phyloP scores from a whole-genome alignment of 2,329 filamentous ascomycete genomes.

The Diaporthe nobilis region DNA sequence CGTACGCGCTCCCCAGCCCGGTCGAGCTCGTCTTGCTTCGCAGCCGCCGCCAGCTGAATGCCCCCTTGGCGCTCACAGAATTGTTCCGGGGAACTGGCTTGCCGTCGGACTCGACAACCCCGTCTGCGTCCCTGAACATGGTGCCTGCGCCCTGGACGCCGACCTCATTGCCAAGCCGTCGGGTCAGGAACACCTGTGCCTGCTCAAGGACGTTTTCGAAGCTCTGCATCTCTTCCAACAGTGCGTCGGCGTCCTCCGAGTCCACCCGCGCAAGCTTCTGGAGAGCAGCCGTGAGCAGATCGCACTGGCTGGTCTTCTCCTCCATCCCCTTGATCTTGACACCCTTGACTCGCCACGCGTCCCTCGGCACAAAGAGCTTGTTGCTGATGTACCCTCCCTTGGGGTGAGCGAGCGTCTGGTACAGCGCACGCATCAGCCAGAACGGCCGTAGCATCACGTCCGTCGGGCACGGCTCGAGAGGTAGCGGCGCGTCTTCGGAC shows the following conservation, averaged over 20 bases:
- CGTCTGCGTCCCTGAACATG: conserved; percentile 79
- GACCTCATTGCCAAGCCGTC: conserved; percentile 94
- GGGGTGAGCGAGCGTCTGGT: conserved; percentile 92
- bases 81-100: conserved; percentile 64
- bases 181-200: conserved; percentile 80
- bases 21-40: conserved; percentile 88
- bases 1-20: conserved; percentile 67
- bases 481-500: conserved; percentile 73
- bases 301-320: conserved; percentile 93
- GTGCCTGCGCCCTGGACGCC: conserved; percentile 81
- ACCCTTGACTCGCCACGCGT: conserved; percentile 94
- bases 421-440: conserved; percentile 96
- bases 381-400: conserved; percentile 93
- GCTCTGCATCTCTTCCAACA: conserved; percentile 93
- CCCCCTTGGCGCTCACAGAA: conserved; percentile 81
- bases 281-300: conserved; percentile 89
- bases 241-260: conserved; percentile 89
- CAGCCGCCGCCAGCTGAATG: conserved; percentile 91
- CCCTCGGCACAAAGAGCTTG: conserved; percentile 90
- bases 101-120: conserved; percentile 59
- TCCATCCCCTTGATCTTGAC: conserved; percentile 93
- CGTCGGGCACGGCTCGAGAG: conserved; percentile 91
- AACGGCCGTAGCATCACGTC: conserved; percentile 93
- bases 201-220: conserved; percentile 90
- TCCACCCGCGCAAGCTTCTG: conserved; percentile 88